phyloP scores from a whole-genome alignment of 1,284 basidiomycete genomes.

The Cutaneotrichosporon spelunceum region DNA sequence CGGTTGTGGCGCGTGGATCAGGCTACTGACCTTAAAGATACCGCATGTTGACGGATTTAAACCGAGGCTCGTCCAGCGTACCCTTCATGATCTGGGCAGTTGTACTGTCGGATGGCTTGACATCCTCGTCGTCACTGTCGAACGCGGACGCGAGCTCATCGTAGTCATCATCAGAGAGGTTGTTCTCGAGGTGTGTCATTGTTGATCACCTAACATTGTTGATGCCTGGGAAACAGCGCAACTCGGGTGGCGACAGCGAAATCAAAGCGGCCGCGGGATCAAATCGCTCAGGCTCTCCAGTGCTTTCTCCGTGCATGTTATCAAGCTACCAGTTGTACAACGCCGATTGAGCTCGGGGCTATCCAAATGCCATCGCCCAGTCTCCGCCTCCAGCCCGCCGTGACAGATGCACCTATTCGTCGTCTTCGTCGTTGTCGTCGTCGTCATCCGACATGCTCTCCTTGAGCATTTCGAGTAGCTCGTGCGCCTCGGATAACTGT shows the following conservation, averaged over 20 bases:
- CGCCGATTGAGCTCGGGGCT: neutral
- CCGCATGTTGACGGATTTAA: constrained; percentile 27
- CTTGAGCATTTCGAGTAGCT: constrained; percentile 77
- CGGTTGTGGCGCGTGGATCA: too few relatives aligned
- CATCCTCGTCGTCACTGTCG: constrained; percentile 27
- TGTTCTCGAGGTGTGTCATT: neutral
- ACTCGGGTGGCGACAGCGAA: neutral
- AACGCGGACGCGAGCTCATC: constrained; percentile 35
- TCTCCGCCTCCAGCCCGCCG: neutral
- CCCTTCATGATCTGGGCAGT: constrained; percentile 24
- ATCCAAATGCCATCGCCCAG: neutral
- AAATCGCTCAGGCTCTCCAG: too few relatives aligned
- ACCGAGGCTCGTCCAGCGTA: constrained; percentile 28
- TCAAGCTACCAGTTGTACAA: constrained; percentile 8
- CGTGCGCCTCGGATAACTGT: constrained; percentile 93
- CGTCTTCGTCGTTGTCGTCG: constrained; percentile 28
- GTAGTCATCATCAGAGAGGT: constrained; percentile 24
- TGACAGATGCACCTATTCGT: neutral
- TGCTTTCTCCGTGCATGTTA: constrained; percentile 3
- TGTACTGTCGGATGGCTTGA: constrained; percentile 17
- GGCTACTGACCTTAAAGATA: constrained; percentile 34
- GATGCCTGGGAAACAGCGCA: too few relatives aligned
- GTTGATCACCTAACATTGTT: neutral
- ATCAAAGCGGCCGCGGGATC: too few relatives aligned
- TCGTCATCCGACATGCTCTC: constrained; percentile 51